Base-by-base conservation (phyloP, 148 eudicot genomes). In the Oxyria digyna region DNA sequence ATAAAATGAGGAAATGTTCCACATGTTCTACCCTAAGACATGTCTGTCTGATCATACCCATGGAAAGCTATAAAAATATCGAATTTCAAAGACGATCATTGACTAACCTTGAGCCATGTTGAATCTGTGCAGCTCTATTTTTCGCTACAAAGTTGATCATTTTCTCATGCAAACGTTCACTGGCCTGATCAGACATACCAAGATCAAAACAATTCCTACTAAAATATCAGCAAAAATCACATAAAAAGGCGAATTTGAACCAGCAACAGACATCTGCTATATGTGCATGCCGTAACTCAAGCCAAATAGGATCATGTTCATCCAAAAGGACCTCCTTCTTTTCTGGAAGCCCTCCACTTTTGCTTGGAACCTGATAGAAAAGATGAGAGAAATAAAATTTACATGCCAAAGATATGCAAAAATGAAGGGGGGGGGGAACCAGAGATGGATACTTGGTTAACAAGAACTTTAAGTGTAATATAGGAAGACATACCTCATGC, bases 241-340 rank as follows among this genome's bases (percentile, higher is more conserved):
- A 18, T 54, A 12, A 10, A 24, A 29, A 57, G 64, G 64, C 20
- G 67, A 52, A 42, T 21, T 38, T 40, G 54, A 41, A 69, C 21
- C 69, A 62, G 69, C 75, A 67, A 77, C 91, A 15, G 76, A 92
- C 98, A 87, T 93, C 98, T 50, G 96, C 98, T 75, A 93, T 93
- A 72, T 93, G 98, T 69, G 91, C 78, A 82, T 93, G 96, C 52
- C 91, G 91, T 74, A 93, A 91, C 86, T 93, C 98, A 78, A 83
- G 72, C 98, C 98, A 93, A 71, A 93, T 69, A 69, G 96, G 98
- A 78, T 93, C 98, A 81, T 87, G 96, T 74, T 93, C 98, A 80
- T 89, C 98, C 80, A 93, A 77, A 63, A 93, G 88, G 68, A 93
- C 98, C 76, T 87, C 95, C 67, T 93, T 89, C 78, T 87, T 89